Evolutionary conservation across 2,329 filamentous ascomycete genomes (phyloP).

Genomic region (Sordariomycetes sp.): DNA sequence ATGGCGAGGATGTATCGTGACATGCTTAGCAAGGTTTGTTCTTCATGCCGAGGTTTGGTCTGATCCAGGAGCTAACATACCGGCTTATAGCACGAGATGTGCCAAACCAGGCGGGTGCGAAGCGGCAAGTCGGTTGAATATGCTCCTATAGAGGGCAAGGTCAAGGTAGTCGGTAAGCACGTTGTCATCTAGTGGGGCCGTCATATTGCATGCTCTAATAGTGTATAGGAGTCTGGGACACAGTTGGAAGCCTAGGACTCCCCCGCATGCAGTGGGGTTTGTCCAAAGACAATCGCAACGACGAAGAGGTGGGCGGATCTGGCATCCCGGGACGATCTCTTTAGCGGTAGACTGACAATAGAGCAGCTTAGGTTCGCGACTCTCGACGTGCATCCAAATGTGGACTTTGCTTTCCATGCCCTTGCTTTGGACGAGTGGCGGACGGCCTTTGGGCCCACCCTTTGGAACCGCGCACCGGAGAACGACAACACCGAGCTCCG

Average conservation of each 20-base stretch:
- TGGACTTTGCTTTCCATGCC: constrained; percentile 41
- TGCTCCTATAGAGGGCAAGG: neutral
- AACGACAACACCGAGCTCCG: constrained; percentile 24
- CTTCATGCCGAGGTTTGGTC: neutral
- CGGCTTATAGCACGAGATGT: neutral
- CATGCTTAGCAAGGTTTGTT: neutral
- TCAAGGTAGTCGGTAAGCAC: constrained; percentile 23
- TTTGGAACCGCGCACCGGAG: constrained; percentile 12
- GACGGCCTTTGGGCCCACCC: constrained; percentile 13
- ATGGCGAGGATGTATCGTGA: constrained; percentile 9
- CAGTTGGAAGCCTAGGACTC: constrained; percentile 24
- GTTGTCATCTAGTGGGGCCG: too few relatives aligned
- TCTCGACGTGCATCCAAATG: constrained; percentile 11
- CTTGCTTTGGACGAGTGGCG: constrained; percentile 39
- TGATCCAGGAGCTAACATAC: neutral
- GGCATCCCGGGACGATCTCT: neutral
- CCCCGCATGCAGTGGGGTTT: constrained; percentile 8
- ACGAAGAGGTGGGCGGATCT: constrained; percentile 4
- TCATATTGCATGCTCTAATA: neutral
- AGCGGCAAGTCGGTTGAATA: neutral
- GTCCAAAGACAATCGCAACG: constrained; percentile 2
- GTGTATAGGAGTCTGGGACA: constrained; percentile 31
- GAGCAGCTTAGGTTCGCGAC: constrained; percentile 7
- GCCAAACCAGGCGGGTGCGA: constrained; percentile 13
- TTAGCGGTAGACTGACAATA: neutral